A percentile compares a stretch with the other conserved stretches of the same genome.
phyloP scores from a whole-genome alignment of 345 rosid species.

The Citrus reticulata region DNA sequence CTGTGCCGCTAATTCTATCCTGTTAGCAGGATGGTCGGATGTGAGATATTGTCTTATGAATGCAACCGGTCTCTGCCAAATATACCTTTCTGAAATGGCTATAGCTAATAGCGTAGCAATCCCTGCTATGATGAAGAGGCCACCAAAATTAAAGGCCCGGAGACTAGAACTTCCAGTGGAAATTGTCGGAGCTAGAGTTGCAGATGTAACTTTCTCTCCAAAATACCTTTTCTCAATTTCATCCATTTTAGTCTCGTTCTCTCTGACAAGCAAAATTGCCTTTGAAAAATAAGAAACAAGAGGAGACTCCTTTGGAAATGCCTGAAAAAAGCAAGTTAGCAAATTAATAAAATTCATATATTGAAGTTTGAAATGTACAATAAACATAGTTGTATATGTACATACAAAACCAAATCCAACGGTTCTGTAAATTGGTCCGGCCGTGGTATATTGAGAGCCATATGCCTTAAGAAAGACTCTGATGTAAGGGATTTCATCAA shows the following conservation, averaged over 20 bases:
- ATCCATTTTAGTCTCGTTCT: not conserved
- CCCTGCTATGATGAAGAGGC: constrained; percentile 24
- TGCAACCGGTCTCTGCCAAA: not conserved
- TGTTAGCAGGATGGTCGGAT: not conserved
- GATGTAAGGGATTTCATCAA: constrained; percentile 18
- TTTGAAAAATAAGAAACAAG: constrained; percentile 19
- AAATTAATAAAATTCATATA: not conserved
- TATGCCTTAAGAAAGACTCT: constrained; percentile 4
- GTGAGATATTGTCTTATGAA: not conserved
- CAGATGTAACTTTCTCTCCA: not conserved
- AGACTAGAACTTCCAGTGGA: constrained; percentile 4
- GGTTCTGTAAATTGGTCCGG: constrained; percentile 10
- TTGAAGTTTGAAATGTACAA: not conserved
- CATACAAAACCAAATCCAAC: constrained; percentile 28
- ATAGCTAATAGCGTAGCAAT: constrained; percentile 6
- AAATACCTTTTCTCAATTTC: constrained; percentile 4
- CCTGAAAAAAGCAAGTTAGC: not conserved
- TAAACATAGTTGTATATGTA: not conserved
- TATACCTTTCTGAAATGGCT: not conserved
- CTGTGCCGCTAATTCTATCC: not conserved
- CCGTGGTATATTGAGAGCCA: not conserved
- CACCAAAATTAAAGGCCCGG: constrained; percentile 15
- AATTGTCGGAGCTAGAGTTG: not conserved
- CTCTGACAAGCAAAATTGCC: constrained; percentile 20
- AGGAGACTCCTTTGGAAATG: constrained; percentile 19